Evolutionary conservation across 441 rosid genomes (phyloP).

Genomic region (Omphalea diandra): DNA sequence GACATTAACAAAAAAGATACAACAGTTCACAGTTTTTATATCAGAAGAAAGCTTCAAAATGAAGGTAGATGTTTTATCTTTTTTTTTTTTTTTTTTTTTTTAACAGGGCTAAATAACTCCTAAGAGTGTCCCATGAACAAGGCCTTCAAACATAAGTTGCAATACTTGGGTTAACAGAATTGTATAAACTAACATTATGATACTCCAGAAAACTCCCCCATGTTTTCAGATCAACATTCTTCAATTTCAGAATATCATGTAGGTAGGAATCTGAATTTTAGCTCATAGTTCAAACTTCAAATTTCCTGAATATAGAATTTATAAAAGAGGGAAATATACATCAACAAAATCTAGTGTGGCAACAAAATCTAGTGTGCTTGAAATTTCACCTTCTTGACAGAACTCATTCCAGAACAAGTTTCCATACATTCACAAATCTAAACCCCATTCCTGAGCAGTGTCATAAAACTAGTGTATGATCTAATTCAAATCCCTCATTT

Average conservation of each 20-base stretch:
- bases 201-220: neutral
- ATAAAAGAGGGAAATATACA: neutral
- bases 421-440: neutral
- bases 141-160: neutral
- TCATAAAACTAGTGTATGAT: no score
- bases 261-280: no score
- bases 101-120: neutral
- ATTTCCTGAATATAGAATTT: neutral
- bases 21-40: neutral
- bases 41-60: neutral
- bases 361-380: neutral
- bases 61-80: neutral
- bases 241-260: neutral
- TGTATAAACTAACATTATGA: no score
- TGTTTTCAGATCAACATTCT: no score
- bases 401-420: neutral
- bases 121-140: neutral
- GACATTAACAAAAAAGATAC: neutral
- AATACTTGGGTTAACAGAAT: neutral
- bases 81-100: no score
- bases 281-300: neutral
- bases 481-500: neutral
- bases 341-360: neutral
- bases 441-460: no score
- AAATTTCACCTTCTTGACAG: neutral